Evolutionary conservation across 2,329 filamentous ascomycete genomes (phyloP), one percentile per base, ranked within the genome.

Genomic region (Aspergillus hiratsukae): DNA sequence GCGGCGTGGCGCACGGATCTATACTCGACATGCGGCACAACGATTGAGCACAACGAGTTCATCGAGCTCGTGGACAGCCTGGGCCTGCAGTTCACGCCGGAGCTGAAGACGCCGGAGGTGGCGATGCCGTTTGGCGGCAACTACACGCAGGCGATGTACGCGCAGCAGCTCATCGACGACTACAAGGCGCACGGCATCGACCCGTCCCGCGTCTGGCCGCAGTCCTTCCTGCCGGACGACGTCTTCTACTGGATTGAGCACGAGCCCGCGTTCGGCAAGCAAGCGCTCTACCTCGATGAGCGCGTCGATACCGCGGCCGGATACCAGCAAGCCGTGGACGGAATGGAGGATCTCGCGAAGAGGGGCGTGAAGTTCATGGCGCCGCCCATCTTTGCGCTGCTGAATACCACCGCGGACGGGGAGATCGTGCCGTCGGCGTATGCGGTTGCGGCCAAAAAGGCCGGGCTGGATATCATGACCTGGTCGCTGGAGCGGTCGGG

Each of bases 401-500:
- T 63, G n/a, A 63, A 63, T 23, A 50, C 56, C 17, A 56, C 59
- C 23, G 41, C 56, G 3, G 58, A 58, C 25, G 61, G 61, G 11
- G 56, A 61, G n/a, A 57, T 62, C 4, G 51, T 63, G 3, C 58
- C 61, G n/a, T 63, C 61, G 19, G 27, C 48, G 31, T 63, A 63
- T 46, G 61, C 61, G 7, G 28, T 41, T 3, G 60, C 59, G 3
- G 61, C 61, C 8, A 57, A 59, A 49, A 45, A 56, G 10, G 58
- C 59, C 53, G 61, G 61, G 1, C 19, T 63, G 17, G 56, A 60
- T 14, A 46, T 63, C 19, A 58, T 63, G 27, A 60, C 61, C 35
- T 63, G 61, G 61, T 63, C 61, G 25, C 53, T 63, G 31, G 61
- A 63, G 53, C 61, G 61, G 11, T 58, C 60, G 7, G 58, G 59